A percentile compares a stretch with the other conserved stretches of the same genome.
phyloP scores from a whole-genome alignment of 192 early-diverging fungal genomes.

The Powellomyces hirtus region DNA sequence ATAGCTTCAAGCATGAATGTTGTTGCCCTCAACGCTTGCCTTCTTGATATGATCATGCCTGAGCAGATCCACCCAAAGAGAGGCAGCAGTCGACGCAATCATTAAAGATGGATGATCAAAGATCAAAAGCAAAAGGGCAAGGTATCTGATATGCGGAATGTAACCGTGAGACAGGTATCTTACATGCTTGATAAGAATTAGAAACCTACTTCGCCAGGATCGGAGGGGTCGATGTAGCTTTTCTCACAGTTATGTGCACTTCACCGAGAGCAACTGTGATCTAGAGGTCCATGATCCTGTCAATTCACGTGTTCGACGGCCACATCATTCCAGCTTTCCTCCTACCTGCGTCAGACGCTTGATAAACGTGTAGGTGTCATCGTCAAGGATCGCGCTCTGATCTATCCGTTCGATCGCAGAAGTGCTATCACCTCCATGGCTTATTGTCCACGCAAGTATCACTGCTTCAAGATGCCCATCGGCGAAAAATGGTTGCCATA shows the following conservation, averaged over 20 bases:
- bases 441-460: constrained; percentile 5
- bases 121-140: constrained; percentile 29
- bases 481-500: constrained; percentile 18
- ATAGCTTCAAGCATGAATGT: no score
- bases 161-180: background rate
- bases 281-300: no score
- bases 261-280: background rate
- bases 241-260: background rate
- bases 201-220: background rate
- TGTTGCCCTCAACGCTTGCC: constrained; percentile 16
- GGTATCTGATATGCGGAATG: constrained; percentile 11
- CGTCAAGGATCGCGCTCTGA: constrained; percentile 8
- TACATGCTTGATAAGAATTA: background rate
- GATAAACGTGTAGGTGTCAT: constrained; percentile 29
- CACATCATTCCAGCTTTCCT: no score
- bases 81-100: constrained; percentile 15
- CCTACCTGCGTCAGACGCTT: constrained; percentile 38
- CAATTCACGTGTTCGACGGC: background rate
- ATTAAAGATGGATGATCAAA: constrained; percentile 32
- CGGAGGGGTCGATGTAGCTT: background rate
- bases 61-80: constrained; percentile 26
- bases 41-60: constrained; percentile 17
- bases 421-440: background rate
- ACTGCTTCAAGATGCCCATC: constrained; percentile 4
- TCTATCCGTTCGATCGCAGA: constrained; percentile 4